Conservation (phyloP, 148 eudicot species). For the Heliosperma pusillum region DNA sequence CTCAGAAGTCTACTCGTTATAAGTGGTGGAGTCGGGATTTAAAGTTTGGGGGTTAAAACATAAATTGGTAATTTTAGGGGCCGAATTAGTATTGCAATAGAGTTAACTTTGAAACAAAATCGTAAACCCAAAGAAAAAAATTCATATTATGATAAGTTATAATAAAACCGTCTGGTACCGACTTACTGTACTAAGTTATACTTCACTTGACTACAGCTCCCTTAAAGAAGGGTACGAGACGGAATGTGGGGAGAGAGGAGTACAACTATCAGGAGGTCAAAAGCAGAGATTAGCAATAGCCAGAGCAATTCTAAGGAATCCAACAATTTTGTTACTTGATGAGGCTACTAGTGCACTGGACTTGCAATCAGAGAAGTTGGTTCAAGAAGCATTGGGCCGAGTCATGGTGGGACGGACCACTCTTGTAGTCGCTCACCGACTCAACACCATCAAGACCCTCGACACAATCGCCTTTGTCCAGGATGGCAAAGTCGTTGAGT, state of each 20-base stretch:
- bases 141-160: no score
- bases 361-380: constrained; percentile 68
- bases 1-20: background rate
- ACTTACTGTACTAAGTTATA: no score
- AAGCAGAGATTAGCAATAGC: constrained; percentile 84
- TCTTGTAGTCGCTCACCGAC: constrained; percentile 77
- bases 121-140: no score
- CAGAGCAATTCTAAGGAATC: constrained; percentile 78
- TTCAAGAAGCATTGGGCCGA: constrained; percentile 74
- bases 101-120: background rate
- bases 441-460: constrained; percentile 72
- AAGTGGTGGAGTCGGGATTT: background rate
- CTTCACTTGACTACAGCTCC: constrained; percentile 38
- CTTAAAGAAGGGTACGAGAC: constrained; percentile 74
- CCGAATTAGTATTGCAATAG: no score
- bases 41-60: background rate
- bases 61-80: background rate
- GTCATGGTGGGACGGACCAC: constrained; percentile 84
- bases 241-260: constrained; percentile 88
- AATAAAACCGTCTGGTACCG: background rate
- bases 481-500: constrained; percentile 74
- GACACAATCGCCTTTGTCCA: constrained; percentile 61
- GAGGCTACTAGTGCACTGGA: constrained; percentile 95
- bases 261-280: constrained; percentile 82
- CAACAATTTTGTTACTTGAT: constrained; percentile 59